phyloP scores from a whole-genome alignment of 2,329 filamentous ascomycete species.

The Colletotrichum sp. region DNA sequence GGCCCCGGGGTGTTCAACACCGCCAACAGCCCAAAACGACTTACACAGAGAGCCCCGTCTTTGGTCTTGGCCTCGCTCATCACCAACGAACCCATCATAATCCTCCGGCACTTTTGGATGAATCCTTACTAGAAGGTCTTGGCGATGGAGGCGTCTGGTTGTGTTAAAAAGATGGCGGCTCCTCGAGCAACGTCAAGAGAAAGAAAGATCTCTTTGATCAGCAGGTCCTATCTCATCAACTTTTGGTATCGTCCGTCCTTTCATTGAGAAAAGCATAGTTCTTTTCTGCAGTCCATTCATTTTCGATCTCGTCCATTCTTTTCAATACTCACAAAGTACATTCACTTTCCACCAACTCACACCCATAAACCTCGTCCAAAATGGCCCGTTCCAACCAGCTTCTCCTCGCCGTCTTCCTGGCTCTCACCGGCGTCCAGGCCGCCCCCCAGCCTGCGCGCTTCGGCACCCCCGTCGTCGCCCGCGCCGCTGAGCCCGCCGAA shows the following conservation, averaged over 20 bases:
- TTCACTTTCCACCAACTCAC: neutral
- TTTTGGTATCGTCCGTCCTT: neutral
- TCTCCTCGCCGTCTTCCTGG: conserved; percentile 8
- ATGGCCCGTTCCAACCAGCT: conserved; percentile 8
- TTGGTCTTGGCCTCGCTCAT: neutral
- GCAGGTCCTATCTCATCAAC: neutral
- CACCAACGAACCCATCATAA: neutral
- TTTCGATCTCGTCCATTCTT: neutral
- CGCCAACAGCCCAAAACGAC: neutral
- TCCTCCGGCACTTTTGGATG: neutral
- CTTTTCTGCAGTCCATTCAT: neutral
- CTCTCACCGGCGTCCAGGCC: neutral
- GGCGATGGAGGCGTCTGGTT: neutral
- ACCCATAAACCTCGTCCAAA: neutral
- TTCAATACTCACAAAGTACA: neutral
- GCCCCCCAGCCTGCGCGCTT: conserved; percentile 37
- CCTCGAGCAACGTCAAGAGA: neutral
- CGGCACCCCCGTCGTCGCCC: conserved; percentile 52
- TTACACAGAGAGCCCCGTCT: neutral
- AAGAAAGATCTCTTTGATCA: neutral
- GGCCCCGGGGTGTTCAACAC: neutral
- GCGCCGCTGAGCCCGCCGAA: conserved; percentile 23
- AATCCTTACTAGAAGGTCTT: neutral
- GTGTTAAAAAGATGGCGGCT: neutral
- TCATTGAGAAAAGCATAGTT: neutral